Conservation (phyloP, 768 basidiomycete species). For the Pleurotus cornucopiae region DNA sequence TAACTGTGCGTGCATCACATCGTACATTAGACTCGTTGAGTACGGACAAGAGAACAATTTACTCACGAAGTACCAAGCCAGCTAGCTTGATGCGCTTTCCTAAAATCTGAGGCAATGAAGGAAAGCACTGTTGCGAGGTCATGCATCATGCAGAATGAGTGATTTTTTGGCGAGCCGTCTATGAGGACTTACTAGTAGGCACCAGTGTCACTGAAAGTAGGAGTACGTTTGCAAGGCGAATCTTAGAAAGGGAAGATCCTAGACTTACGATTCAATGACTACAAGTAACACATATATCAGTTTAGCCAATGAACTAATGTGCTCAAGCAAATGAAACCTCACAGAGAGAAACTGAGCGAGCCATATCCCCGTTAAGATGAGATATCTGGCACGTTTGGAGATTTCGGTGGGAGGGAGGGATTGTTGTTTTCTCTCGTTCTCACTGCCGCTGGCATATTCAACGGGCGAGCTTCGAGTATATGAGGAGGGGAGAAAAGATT, state of each 20-base stretch:
- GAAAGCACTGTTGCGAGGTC: slow-evolving; percentile 51
- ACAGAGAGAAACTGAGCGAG: not conserved
- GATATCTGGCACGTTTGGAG: not conserved
- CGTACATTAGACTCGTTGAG: not conserved
- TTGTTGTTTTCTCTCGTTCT: no score
- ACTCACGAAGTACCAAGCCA: slow-evolving; percentile 79
- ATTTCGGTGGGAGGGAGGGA: no score
- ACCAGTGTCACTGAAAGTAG: slow-evolving; percentile 60
- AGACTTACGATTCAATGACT: not conserved
- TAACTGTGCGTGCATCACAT: slow-evolving; percentile 40
- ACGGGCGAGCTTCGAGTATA: no score
- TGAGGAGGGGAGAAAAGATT: no score
- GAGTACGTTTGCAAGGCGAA: not conserved
- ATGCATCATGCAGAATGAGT: not conserved
- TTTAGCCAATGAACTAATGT: no score
- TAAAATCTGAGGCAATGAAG: slow-evolving; percentile 76
- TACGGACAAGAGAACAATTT: not conserved
- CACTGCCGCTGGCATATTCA: no score
- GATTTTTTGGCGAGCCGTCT: not conserved
- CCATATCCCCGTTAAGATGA: not conserved
- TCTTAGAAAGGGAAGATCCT: not conserved
- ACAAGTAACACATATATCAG: not conserved
- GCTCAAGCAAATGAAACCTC: not conserved
- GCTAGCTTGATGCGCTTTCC: slow-evolving; percentile 72
- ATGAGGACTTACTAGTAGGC: slow-evolving; percentile 60